These are phyloP conservation scores for Colletotrichum abscissum DNA, from an alignment of 2,329 filamentous ascomycete genomes.

Conservation along the genomic window DNA sequence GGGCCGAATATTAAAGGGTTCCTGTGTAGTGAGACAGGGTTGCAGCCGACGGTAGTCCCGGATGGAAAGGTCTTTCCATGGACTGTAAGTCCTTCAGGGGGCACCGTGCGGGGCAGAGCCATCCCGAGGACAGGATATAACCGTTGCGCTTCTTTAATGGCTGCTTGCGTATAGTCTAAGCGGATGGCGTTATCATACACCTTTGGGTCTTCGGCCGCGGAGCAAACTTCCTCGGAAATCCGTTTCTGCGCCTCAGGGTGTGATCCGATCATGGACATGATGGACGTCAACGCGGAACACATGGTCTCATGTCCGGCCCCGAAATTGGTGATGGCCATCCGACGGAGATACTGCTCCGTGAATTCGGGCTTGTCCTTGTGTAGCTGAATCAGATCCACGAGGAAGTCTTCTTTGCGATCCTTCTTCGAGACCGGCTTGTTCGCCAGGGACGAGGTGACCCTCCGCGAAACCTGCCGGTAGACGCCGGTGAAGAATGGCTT, in stretches of 20 bases:
- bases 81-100: conserved; percentile 47
- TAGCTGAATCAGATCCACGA: conserved; percentile 59
- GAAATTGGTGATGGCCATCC: conserved; percentile 66
- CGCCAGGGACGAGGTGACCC: conserved; percentile 44
- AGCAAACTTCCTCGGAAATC: conserved; percentile 45
- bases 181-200: conserved; percentile 40
- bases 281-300: conserved; percentile 62
- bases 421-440: conserved; percentile 41
- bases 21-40: conserved; percentile 61
- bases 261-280: conserved; percentile 58
- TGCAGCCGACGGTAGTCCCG: conserved; percentile 62
- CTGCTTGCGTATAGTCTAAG: conserved; percentile 53
- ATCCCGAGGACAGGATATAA: conserved; percentile 64
- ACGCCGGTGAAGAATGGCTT: conserved; percentile 60
- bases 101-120: conserved; percentile 60
- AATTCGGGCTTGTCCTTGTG: conserved; percentile 59
- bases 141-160: conserved; percentile 63
- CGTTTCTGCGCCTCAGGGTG: conserved; percentile 46
- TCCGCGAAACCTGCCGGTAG: conserved; percentile 43
- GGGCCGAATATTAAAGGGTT: conserved; percentile 61
- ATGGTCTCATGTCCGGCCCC: conserved; percentile 67
- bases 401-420: conserved; percentile 50
- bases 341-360: conserved; percentile 58
- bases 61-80: conserved; percentile 54
- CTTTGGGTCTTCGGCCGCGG: background rate